Percentiles rank a stretch among this genome's conserved stretches.
Conservation (phyloP, 2,329 filamentous ascomycete species). For the Aspergillus intermedius region DNA sequence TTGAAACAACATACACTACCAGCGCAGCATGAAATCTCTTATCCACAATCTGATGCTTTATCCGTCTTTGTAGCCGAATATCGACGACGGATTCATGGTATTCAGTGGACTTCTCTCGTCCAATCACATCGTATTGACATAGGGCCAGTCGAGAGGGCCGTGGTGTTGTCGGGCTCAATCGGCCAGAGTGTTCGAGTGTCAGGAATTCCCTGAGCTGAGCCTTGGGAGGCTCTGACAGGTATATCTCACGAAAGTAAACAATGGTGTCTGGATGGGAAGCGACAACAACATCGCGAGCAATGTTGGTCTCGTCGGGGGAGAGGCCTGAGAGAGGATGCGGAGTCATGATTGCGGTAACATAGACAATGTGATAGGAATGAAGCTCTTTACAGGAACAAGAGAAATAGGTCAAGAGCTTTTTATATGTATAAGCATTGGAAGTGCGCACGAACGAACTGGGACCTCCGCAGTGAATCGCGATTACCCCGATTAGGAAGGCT, state of each 20-base stretch:
- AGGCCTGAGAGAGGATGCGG: conserved; percentile 30
- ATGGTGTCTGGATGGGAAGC: conserved; percentile 24
- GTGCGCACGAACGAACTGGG: no score
- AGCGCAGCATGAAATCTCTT: conserved; percentile 45
- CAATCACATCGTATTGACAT: conserved; percentile 53
- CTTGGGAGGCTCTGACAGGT: conserved; percentile 46
- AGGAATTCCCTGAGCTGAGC: conserved; percentile 43
- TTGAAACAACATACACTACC: conserved; percentile 32
- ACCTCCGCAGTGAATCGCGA: neutral
- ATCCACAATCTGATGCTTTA: conserved; percentile 43
- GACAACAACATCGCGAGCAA: conserved; percentile 28
- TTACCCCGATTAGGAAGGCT: neutral
- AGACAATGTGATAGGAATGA: neutral
- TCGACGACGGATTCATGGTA: conserved; percentile 52
- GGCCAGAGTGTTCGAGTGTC: conserved; percentile 42
- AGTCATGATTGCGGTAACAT: conserved; percentile 11
- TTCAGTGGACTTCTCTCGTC: conserved; percentile 44
- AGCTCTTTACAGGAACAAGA: neutral
- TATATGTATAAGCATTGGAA: neutral
- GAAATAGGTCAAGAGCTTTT: neutral
- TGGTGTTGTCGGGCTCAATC: conserved; percentile 34
- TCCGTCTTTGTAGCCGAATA: conserved; percentile 35
- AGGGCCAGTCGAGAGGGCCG: conserved; percentile 46
- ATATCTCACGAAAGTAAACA: conserved; percentile 46
- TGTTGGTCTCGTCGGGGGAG: conserved; percentile 27